Conservation (phyloP, 2,329 filamentous ascomycete species). For the Trichoderma koningiopsis region DNA sequence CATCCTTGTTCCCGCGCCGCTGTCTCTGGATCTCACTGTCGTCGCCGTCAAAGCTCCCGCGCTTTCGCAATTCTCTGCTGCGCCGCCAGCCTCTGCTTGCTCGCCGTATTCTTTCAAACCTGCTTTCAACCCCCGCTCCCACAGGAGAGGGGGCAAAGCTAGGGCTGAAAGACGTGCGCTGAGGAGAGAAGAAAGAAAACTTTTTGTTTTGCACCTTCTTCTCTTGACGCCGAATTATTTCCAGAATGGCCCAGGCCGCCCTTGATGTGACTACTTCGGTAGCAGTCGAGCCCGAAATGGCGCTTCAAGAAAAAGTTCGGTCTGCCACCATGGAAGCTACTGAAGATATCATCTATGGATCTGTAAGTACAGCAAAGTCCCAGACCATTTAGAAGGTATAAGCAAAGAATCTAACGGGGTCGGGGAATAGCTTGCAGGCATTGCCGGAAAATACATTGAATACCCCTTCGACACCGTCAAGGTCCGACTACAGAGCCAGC, state of each 20-base stretch:
- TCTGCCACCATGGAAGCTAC: constrained; percentile 63
- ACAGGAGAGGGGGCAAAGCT: constrained; percentile 24
- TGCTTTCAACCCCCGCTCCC: constrained; percentile 27
- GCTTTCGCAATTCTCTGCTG: background rate
- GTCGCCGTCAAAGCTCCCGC: background rate
- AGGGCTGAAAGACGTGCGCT: constrained; percentile 24
- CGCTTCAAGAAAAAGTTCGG: constrained; percentile 40
- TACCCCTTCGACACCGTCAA: constrained; percentile 99
- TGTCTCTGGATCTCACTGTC: background rate
- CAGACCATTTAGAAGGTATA: background rate
- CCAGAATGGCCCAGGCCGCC: constrained; percentile 29
- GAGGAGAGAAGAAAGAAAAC: constrained; percentile 3
- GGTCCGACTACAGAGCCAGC: constrained; percentile 94
- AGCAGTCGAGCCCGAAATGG: constrained; percentile 33
- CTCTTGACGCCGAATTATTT: constrained; percentile 1
- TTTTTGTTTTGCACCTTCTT: constrained; percentile 1
- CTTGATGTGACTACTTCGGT: constrained; percentile 24
- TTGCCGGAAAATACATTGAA: constrained; percentile 93
- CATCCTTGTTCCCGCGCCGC: constrained; percentile 4
- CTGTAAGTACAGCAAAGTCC: constrained; percentile 54
- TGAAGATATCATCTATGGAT: constrained; percentile 88
- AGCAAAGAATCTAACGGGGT: background rate
- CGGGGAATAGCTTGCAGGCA: constrained; percentile 67
- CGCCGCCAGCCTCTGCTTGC: background rate
- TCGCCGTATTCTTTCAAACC: constrained; percentile 24